Conservation (phyloP, 1,284 basidiomycete genomes). For the Tilletia caries region DNA sequence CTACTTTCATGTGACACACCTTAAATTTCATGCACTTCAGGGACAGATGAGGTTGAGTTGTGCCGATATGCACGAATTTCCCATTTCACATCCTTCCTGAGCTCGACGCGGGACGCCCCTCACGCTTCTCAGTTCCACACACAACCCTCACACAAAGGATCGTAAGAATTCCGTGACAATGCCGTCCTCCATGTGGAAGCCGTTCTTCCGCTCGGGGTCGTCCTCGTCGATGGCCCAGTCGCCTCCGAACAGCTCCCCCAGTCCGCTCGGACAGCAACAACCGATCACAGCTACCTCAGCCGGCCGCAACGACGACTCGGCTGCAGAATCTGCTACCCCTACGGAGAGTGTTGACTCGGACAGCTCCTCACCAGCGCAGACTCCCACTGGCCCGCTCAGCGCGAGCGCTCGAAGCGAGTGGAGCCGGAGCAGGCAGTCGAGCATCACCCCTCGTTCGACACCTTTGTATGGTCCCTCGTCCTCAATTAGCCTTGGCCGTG, state of each 20-base stretch:
- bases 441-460: background rate
- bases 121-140: no score
- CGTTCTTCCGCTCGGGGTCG: slow-evolving; percentile 7
- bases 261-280: slow-evolving; percentile 6
- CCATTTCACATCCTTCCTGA: no score
- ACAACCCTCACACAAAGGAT: no score
- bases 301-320: background rate
- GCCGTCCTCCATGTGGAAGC: background rate
- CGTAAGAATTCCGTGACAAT: background rate
- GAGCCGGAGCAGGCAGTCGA: background rate
- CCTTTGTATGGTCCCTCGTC: background rate
- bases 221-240: background rate
- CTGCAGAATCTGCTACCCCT: no score
- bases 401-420: background rate
- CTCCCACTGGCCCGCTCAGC: background rate
- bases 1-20: no score
- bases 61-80: no score
- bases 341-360: background rate
- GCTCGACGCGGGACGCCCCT: no score
- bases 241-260: background rate
- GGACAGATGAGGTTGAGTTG: no score
- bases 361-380: background rate
- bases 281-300: background rate
- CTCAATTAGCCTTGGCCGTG: background rate
- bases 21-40: no score